Conservation (phyloP, 2,329 filamentous ascomycete species). For the Kalmusia sp. region DNA sequence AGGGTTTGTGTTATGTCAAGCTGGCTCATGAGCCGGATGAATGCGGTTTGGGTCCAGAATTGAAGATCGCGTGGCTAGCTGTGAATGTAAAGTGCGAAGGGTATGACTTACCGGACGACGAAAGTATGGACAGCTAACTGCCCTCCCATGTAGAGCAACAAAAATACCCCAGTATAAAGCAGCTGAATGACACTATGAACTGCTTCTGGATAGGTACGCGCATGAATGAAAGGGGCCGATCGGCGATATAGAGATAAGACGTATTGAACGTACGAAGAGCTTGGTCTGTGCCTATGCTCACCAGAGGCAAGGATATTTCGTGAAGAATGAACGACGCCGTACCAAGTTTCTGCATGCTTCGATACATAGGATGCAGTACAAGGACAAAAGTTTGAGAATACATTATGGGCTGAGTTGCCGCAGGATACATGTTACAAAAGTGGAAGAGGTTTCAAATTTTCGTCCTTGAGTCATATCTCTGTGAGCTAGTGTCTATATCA, state of each 20-base stretch:
- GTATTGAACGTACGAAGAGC: background rate
- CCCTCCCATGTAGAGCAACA: background rate
- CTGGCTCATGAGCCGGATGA: background rate
- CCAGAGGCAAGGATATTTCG: background rate
- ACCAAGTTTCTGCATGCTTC: background rate
- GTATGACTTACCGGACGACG: background rate
- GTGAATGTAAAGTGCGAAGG: background rate
- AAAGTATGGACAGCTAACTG: background rate
- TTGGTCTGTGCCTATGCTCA: background rate
- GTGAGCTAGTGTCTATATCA: constrained; percentile 10
- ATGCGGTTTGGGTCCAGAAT: background rate
- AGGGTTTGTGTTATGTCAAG: background rate
- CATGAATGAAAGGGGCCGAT: background rate
- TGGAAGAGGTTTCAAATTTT: no score
- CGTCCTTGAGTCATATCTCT: background rate
- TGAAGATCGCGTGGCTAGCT: background rate
- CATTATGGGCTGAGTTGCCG: no score
- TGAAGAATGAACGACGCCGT: background rate
- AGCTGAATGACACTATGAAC: background rate
- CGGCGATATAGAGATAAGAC: background rate
- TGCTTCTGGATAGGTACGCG: background rate
- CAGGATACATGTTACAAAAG: no score
- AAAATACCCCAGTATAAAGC: background rate
- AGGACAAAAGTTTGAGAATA: no score
- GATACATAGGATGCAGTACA: background rate